phyloP scores from a whole-genome alignment of 495 filamentous ascomycete species.

The Pyrenula aspistea region DNA sequence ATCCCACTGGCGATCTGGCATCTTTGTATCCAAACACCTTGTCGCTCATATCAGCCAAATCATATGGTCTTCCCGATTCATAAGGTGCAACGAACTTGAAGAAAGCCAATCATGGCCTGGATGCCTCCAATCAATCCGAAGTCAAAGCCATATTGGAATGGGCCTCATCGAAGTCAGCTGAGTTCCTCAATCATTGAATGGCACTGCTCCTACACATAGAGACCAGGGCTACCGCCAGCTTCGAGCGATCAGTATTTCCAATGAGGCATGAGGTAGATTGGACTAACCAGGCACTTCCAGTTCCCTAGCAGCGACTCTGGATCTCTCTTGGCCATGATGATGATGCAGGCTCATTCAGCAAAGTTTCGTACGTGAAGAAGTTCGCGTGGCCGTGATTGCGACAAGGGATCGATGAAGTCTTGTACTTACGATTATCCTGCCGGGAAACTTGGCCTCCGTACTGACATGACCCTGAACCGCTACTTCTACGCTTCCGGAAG shows the following conservation, averaged over 20 bases:
- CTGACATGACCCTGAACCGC: no score
- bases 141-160: constrained; percentile 54
- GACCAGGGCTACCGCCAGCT: neutral
- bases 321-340: neutral
- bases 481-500: no score
- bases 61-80: neutral
- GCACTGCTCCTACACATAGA: neutral
- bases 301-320: neutral
- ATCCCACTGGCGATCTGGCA: constrained; percentile 31
- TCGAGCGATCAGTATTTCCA: neutral
- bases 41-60: neutral
- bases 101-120: constrained; percentile 51
- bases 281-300: neutral
- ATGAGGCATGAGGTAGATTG: no score
- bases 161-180: constrained; percentile 3
- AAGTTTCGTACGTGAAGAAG: no score
- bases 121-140: constrained; percentile 49
- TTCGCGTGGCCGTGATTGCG: no score
- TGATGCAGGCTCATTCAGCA: no score
- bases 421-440: no score
- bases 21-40: constrained; percentile 15
- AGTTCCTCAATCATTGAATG: neutral
- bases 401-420: no score
- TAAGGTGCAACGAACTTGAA: constrained; percentile 22
- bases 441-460: no score